Conservation (phyloP, 768 basidiomycete species). For the Boletellus ananas region DNA sequence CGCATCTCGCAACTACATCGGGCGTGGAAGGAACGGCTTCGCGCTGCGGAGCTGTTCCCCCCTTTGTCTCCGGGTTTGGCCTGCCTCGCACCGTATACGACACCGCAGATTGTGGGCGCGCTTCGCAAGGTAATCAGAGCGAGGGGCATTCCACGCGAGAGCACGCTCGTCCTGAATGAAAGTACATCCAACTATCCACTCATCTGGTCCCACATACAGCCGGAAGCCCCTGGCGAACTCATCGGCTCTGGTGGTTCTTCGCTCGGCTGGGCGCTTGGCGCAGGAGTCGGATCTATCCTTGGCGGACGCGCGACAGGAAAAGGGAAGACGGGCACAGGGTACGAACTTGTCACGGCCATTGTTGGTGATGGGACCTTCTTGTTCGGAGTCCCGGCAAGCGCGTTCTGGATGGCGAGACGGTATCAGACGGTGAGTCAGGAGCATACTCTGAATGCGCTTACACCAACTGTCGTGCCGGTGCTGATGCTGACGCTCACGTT, state of each 20-base stretch:
- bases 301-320: slow-evolving; percentile 34
- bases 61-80: slow-evolving; percentile 15
- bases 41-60: slow-evolving; percentile 31
- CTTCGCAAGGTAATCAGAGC: slow-evolving; percentile 42
- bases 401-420: slow-evolving; percentile 69
- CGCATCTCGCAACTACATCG: slow-evolving; percentile 20
- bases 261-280: slow-evolving; percentile 41
- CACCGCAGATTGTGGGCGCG: slow-evolving; percentile 47
- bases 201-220: slow-evolving; percentile 57
- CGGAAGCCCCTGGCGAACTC: slow-evolving; percentile 47
- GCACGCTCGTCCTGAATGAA: slow-evolving; percentile 57
- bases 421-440: slow-evolving; percentile 51
- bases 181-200: slow-evolving; percentile 52
- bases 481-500: too few species aligned
- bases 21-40: slow-evolving; percentile 26
- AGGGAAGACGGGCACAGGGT: slow-evolving; percentile 22
- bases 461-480: too few species aligned
- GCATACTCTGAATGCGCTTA: too few species aligned
- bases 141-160: slow-evolving; percentile 34
- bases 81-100: slow-evolving; percentile 26
- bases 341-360: slow-evolving; percentile 55
- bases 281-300: slow-evolving; percentile 47
- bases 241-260: slow-evolving; percentile 60
- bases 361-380: slow-evolving; percentile 71
- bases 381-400: slow-evolving; percentile 62